Evolutionary conservation across 1,139 yeast species (phyloP), one percentile per base, ranked within the genome.

Genomic region (Insectozyma bohioensis): DNA sequence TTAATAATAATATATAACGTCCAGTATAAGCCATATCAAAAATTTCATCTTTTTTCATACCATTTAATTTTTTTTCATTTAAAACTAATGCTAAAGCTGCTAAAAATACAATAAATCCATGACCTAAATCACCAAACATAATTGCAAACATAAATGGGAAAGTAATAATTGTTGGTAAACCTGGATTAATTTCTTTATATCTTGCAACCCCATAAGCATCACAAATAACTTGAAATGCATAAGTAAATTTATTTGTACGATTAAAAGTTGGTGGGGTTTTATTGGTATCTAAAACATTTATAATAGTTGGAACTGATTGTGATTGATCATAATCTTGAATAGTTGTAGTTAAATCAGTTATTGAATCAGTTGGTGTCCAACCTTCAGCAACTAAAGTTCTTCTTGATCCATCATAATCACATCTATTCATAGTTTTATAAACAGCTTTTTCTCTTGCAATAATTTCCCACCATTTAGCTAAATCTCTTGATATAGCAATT

Each of bases 101-200:
- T 42, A 80, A 58, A 30, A 76, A 60, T 49, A 84, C 61, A 37
- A 84, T 69, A 42, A 83, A 68, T 4, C 94, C 94, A 56, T 84
- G 94, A 16, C 94, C 94, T 41, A 82, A 58, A 61, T 84, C 94
- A 69, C 94, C 94, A 65, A 84, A 84, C 94, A 84, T 84, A 46
- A 84, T 78, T 21, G 94, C 90, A 61, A 84, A 84, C 87, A 84
- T 80, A 52, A 84, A 84, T 23, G 94, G 94, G 66, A 84, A 84
- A 2, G 94, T 84, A 16, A 84, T 78, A 35, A 81, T 72, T 2
- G 94, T 84, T 18, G 94, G 83, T 43, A 84, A 67, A 41, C 90
- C 94, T 2, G 94, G 86, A 52, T 84, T 84, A 17, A 84, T 83
- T 58, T 84, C 94, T 43, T 83, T 73, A 52, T 84, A 84, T 12